Conservation (phyloP, 1,284 basidiomycete species). For the Cutaneotrichosporon sp. region DNA sequence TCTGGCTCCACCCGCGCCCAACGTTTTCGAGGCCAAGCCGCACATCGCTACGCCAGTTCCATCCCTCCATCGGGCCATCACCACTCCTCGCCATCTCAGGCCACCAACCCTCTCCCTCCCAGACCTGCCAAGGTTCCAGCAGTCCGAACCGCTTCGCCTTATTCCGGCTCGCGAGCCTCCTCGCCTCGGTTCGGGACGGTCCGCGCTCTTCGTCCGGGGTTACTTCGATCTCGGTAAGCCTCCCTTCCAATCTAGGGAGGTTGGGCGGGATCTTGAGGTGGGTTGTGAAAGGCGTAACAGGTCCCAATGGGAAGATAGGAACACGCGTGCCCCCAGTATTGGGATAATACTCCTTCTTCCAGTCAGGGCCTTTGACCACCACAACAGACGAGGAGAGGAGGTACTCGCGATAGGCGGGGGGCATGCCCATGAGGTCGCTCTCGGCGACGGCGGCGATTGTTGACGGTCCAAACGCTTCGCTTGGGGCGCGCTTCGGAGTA, state of each 20-base stretch:
- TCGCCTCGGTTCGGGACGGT: not conserved
- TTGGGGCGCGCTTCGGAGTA: slow-evolving; percentile 1
- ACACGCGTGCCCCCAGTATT: slow-evolving; percentile 7
- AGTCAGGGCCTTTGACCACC: slow-evolving; percentile 8
- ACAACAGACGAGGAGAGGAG: slow-evolving; percentile 6
- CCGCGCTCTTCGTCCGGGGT: not conserved
- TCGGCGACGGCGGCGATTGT: slow-evolving; percentile 8
- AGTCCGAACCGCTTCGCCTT: slow-evolving; percentile 16
- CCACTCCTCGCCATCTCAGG: slow-evolving; percentile 34
- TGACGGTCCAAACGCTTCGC: slow-evolving; percentile 2
- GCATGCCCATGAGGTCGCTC: slow-evolving; percentile 13
- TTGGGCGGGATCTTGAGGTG: slow-evolving; percentile 22
- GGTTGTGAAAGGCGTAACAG: slow-evolving; percentile 35
- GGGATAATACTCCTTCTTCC: slow-evolving; percentile 1
- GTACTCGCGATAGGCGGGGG: slow-evolving; percentile 20
- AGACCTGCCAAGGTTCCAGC: slow-evolving; percentile 39
- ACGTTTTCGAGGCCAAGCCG: slow-evolving; percentile 37
- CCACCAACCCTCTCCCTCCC: slow-evolving; percentile 52
- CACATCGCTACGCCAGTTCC: slow-evolving; percentile 38
- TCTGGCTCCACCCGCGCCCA: slow-evolving; percentile 24
- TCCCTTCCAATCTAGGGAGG: not conserved
- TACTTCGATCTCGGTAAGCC: slow-evolving; percentile 13
- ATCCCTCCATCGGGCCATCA: slow-evolving; percentile 20
- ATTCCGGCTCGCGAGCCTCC: slow-evolving; percentile 11
- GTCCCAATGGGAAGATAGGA: slow-evolving; percentile 31